phyloP scores from a whole-genome alignment of 2,329 filamentous ascomycete genomes.

The Lasiodiplodia gonubiensis region DNA sequence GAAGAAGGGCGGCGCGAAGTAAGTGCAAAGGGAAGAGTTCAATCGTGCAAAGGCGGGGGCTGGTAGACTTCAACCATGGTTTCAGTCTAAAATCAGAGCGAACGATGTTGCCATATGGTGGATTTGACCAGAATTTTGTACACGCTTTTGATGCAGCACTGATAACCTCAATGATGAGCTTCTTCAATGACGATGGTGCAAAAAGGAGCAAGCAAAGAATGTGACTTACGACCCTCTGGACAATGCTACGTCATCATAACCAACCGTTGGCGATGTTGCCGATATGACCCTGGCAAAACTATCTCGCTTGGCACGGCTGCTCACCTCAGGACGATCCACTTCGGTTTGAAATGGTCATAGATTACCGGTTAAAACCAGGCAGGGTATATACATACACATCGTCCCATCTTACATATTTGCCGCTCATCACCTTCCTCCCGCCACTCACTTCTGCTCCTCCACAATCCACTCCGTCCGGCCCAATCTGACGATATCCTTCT shows the following conservation, averaged over 20 bases:
- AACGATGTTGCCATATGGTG: neutral
- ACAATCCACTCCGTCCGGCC: slow-evolving; percentile 61
- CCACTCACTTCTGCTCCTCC: slow-evolving; percentile 6
- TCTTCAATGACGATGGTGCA: neutral
- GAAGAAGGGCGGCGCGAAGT: neutral
- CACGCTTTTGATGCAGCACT: too few relatives aligned
- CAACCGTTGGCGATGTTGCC: neutral
- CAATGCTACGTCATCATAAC: neutral
- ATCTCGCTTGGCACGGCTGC: neutral
- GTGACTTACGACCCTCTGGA: neutral
- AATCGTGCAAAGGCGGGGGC: neutral
- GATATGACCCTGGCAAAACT: too few relatives aligned
- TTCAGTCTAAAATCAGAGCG: neutral
- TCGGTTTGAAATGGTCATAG: neutral
- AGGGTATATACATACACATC: neutral
- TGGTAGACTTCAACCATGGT: neutral
- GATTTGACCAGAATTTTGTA: too few relatives aligned
- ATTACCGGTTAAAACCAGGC: neutral
- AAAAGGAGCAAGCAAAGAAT: neutral
- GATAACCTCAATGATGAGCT: too few relatives aligned
- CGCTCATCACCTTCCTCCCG: neutral
- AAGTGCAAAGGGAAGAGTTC: neutral
- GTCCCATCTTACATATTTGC: neutral
- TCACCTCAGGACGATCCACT: neutral
- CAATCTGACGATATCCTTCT: slow-evolving; percentile 68